Evolutionary conservation across 176 grass and related monocot species (phyloP).

Genomic region (Phoenix roebelenii): DNA sequence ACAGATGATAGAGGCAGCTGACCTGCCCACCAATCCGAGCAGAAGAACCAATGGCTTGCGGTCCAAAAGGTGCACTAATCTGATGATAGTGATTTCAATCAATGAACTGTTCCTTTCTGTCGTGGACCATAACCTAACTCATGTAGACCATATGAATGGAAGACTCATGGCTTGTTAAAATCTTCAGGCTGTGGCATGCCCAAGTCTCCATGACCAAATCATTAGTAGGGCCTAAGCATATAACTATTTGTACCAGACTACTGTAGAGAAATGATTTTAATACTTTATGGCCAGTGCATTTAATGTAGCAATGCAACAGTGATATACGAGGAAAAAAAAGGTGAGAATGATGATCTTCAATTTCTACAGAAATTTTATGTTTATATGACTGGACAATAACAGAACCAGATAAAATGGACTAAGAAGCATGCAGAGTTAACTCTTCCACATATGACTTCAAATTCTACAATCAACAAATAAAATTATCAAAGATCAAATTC

Average conservation of each 20-base stretch:
- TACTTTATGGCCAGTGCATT: slow-evolving; percentile 26
- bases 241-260: slow-evolving; percentile 15
- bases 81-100: slow-evolving; percentile 28
- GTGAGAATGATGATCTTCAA: slow-evolving; percentile 2
- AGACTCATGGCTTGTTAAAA: slow-evolving; percentile 2
- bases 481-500: too few species aligned
- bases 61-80: slow-evolving; percentile 19
- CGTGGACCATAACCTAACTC: slow-evolving; percentile 9
- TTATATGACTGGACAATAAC: not conserved
- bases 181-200: slow-evolving; percentile 11
- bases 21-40: slow-evolving; percentile 22
- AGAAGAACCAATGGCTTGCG: slow-evolving; percentile 7
- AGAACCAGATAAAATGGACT: not conserved
- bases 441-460: too few species aligned
- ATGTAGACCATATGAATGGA: slow-evolving; percentile 11
- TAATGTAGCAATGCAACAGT: slow-evolving; percentile 33
- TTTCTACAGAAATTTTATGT: slow-evolving; percentile 26
- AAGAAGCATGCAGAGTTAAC: too few species aligned
- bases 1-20: slow-evolving; percentile 26
- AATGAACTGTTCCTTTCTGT: slow-evolving; percentile 27
- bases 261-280: slow-evolving; percentile 11
- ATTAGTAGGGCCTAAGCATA: slow-evolving; percentile 17
- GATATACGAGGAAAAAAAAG: not conserved
- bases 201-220: slow-evolving; percentile 1
- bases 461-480: too few species aligned